phyloP scores from a whole-genome alignment of 208 protist species.

The Endotrypanum monterogeii region DNA sequence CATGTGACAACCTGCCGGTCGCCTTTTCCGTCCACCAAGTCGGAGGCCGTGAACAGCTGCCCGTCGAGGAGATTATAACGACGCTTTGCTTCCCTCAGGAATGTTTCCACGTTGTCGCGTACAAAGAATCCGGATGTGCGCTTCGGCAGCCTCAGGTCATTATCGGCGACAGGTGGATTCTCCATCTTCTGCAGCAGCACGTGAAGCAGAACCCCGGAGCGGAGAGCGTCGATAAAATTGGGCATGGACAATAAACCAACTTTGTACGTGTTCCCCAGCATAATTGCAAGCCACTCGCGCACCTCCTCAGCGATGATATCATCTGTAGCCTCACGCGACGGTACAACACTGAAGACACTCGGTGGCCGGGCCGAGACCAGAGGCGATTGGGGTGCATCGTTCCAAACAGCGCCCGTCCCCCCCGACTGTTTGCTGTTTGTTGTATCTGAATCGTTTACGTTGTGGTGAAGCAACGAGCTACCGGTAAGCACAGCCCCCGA shows the following conservation, averaged over 20 bases:
- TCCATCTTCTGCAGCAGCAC: constrained; percentile 75
- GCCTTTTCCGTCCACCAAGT: constrained; percentile 75
- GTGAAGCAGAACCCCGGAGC: constrained; percentile 62
- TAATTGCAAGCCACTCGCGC: constrained; percentile 60
- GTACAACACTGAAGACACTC: constrained; percentile 31
- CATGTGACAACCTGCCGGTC: constrained; percentile 80
- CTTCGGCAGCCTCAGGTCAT: constrained; percentile 55
- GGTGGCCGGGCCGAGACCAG: neutral
- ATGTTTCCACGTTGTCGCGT: constrained; percentile 75
- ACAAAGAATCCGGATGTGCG: constrained; percentile 67
- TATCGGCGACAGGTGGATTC: constrained; percentile 48
- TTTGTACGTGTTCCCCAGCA: constrained; percentile 57
- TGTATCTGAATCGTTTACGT: constrained; percentile 11
- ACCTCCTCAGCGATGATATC: constrained; percentile 64
- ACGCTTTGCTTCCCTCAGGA: constrained; percentile 42
- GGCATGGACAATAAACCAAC: constrained; percentile 27
- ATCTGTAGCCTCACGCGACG: constrained; percentile 43
- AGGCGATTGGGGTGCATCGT: neutral
- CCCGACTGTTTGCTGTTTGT: neutral
- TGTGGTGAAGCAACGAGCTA: constrained; percentile 19
- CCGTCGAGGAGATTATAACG: constrained; percentile 54
- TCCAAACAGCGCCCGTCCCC: neutral
- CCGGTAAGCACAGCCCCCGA: constrained; percentile 8
- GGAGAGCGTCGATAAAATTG: constrained; percentile 71
- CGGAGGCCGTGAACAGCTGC: constrained; percentile 74